Evolutionary conservation across 768 basidiomycete genomes (phyloP), one percentile per base, ranked within the genome.

Genomic region (Brasilioporus rufonigricans): DNA sequence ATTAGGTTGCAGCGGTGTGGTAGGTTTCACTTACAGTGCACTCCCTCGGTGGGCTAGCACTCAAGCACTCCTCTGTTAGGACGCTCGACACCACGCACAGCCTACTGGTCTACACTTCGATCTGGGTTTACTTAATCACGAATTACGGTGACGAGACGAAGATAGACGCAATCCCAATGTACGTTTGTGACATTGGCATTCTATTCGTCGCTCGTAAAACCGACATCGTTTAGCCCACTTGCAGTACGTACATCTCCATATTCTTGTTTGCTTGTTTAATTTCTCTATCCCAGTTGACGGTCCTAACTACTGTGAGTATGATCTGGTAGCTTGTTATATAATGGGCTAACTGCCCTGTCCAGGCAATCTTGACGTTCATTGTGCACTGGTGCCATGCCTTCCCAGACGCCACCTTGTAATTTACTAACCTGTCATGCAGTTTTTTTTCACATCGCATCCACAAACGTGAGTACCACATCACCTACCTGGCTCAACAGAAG

Each of bases 111-210:
- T 71, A 69, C 45, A 51, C 65, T 21, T 72, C 77, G 1, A 61
- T 79, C 40, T 77, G 77, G 74, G 70, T 70, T 13, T 77, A 76
- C 53, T 61, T 83, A 3, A 77, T 83, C 51, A 48, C 54, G 1
- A 64, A 76, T 55, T 83, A 73, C 39, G 81, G 81, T 0, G 56
- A 76, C 9, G 50, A 50, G 4, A 45, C 50, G 2, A 69, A 65
- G 29, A 75, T 79, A 33, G 76, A 81, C 53, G 63, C 50, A 16
- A 77, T 83, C 45, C 75, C 80, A 16, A 73, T 74, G 82, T 81
- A 55, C n/a, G 57, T n/a, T 54, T 23, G 41, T 19, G 7, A 45
- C 27, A 50, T 38, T 45, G 0, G 3, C 18, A 5, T 21, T 32
- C 9, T 19, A 10, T 26, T 29, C 26, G 12, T 31, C 19, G 29